phyloP scores from a whole-genome alignment of 1,139 yeast genomes.

The Scheffersomyces parashehatae region DNA sequence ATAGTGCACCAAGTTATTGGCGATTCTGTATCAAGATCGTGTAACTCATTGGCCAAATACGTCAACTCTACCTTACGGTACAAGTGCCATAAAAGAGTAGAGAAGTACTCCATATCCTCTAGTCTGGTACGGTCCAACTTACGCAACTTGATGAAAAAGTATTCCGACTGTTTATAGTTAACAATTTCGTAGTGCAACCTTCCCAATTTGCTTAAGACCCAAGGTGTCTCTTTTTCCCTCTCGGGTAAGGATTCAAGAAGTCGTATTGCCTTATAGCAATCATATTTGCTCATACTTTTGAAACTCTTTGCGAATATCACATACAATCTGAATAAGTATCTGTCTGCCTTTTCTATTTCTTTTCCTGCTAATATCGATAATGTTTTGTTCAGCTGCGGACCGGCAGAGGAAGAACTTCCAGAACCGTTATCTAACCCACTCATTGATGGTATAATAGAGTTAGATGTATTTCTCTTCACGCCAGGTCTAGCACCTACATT shows the following conservation, averaged over 20 bases:
- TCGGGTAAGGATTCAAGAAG: constrained; percentile 64
- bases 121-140: constrained; percentile 74
- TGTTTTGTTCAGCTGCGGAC: background rate
- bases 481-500: constrained; percentile 14
- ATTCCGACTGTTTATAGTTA: constrained; percentile 75
- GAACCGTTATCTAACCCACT: constrained; percentile 2
- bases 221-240: constrained; percentile 71
- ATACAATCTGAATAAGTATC: constrained; percentile 52
- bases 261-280: constrained; percentile 79
- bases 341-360: constrained; percentile 45
- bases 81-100: constrained; percentile 91
- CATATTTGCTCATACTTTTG: constrained; percentile 66
- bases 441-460: constrained; percentile 10
- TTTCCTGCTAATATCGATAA: constrained; percentile 18
- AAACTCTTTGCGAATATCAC: constrained; percentile 64
- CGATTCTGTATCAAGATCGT: constrained; percentile 61
- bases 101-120: constrained; percentile 87
- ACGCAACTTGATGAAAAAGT: constrained; percentile 63
- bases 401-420: constrained; percentile 3
- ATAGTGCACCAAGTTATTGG: constrained; percentile 92
- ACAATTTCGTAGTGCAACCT: constrained; percentile 84
- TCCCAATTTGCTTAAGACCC: constrained; percentile 82
- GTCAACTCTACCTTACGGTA: constrained; percentile 82
- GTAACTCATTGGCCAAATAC: constrained; percentile 76
- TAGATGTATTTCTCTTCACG: constrained; percentile 32